Evolutionary conservation across 2,329 filamentous ascomycete genomes (phyloP), one percentile per base, ranked within the genome.

Genomic region (Paracorniculantispora psalliotae): DNA sequence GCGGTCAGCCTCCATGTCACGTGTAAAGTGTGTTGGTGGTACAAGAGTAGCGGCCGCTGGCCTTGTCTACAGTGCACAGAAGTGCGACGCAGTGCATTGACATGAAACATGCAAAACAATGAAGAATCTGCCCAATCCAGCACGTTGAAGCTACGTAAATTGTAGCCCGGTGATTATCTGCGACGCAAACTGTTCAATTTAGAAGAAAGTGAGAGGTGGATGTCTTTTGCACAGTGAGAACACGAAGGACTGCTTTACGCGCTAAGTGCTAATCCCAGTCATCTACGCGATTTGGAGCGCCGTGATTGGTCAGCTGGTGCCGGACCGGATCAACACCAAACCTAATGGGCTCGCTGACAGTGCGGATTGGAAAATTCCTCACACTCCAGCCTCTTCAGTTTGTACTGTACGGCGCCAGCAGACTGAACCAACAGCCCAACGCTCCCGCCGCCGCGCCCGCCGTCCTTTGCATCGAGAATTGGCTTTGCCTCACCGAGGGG

Each of bases 301-400:
- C 67, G 51, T 73, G 64, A 73, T 62, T 71, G 68, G 69, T 13
- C 62, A 60, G 61, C 57, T 57, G 55, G 50, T 59, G 59, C 67
- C 71, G 68, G 69, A 71, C 66, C 69, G 69, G 69, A 73, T 72
- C 71, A 73, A 73, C 71, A 68, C 71, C 71, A 72, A 73, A 73
- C 72, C 71, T 71, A 67, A 70, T 66, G 55, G 50, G 61, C 65
- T 65, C 65, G 66, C 66, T 68, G 62, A 75, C 72, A 75, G 73
- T 75, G 73, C 73, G 73, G 72, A 74, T 74, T 74, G 69, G 68
- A 73, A 75, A 73, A 73, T 67, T 70, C 66, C 66, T 72, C 64
- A 74, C 72, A 73, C 70, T 67, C 71, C 70, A 69, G 67, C 71
- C 67, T 71, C 68, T 68, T 67, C 56, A 65, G 66, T 67, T 62